Conservation (phyloP, 495 filamentous ascomycete genomes). For the Penicillium herquei region DNA sequence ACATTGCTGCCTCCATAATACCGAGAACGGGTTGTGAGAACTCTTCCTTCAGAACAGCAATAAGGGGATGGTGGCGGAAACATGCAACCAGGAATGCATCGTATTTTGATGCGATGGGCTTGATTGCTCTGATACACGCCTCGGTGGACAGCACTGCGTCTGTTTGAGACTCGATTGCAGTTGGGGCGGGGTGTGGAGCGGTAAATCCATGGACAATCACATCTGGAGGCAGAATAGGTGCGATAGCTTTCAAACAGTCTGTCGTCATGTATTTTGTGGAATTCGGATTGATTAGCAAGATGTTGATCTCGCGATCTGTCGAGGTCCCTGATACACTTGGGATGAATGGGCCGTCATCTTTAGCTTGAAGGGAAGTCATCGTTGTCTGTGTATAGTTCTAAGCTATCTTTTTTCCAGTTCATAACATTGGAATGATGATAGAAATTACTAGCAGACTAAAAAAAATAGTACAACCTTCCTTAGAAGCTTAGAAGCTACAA, state of each 20-base stretch:
- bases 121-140: conserved; percentile 1
- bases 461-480: too few relatives aligned
- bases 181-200: neutral
- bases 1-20: conserved; percentile 8
- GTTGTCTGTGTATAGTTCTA: neutral
- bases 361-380: neutral
- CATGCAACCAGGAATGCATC: conserved; percentile 4
- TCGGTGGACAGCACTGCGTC: conserved; percentile 2
- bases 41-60: neutral
- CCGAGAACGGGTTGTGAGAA: conserved; percentile 1
- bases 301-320: neutral
- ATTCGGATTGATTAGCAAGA: conserved; percentile 4
- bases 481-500: too few relatives aligned
- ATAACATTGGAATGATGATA: too few relatives aligned
- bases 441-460: too few relatives aligned
- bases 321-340: neutral
- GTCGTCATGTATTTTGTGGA: conserved; percentile 3
- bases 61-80: conserved; percentile 3
- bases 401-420: too few relatives aligned
- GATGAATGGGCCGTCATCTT: neutral
- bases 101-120: neutral
- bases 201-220: conserved; percentile 7
- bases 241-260: conserved; percentile 1
- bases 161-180: conserved; percentile 5
- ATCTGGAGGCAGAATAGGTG: neutral